Evolutionary conservation across 306 rosid species (phyloP).

Genomic region (Casuarina equisetifolia): DNA sequence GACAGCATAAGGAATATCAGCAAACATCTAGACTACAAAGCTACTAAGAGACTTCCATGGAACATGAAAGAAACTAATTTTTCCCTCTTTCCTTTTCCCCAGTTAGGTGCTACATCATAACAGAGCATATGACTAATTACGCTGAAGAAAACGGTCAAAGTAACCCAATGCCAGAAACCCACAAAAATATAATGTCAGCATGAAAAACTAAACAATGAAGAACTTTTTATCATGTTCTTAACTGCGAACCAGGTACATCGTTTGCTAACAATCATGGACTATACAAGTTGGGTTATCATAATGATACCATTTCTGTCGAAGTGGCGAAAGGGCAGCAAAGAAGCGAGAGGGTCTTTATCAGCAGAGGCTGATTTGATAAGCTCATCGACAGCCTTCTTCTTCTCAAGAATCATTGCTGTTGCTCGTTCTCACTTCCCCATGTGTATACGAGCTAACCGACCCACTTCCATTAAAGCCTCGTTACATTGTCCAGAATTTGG

Average conservation of each 20-base stretch:
- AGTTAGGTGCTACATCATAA: neutral
- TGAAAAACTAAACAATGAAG: neutral
- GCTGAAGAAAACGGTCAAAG: constrained; percentile 1
- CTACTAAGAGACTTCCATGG: too few relatives aligned
- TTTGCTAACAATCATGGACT: neutral
- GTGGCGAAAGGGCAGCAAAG: constrained; percentile 42
- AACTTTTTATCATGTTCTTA: neutral
- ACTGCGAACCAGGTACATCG: neutral
- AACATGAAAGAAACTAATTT: too few relatives aligned
- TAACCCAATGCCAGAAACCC: neutral
- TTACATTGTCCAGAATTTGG: too few relatives aligned
- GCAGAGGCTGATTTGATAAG: constrained; percentile 53
- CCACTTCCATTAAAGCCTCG: too few relatives aligned
- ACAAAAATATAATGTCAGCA: neutral
- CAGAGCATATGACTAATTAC: neutral
- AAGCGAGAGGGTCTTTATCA: constrained; percentile 54
- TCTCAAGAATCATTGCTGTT: constrained; percentile 51
- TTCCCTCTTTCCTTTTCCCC: neutral
- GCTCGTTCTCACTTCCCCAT: too few relatives aligned
- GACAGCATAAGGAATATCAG: too few relatives aligned
- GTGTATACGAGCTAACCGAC: too few relatives aligned
- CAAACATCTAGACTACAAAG: too few relatives aligned
- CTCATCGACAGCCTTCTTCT: constrained; percentile 57
- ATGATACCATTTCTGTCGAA: constrained; percentile 43
- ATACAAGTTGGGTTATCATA: neutral